phyloP scores from a whole-genome alignment of 2,329 filamentous ascomycete species.

The Diaporthe vaccinii region DNA sequence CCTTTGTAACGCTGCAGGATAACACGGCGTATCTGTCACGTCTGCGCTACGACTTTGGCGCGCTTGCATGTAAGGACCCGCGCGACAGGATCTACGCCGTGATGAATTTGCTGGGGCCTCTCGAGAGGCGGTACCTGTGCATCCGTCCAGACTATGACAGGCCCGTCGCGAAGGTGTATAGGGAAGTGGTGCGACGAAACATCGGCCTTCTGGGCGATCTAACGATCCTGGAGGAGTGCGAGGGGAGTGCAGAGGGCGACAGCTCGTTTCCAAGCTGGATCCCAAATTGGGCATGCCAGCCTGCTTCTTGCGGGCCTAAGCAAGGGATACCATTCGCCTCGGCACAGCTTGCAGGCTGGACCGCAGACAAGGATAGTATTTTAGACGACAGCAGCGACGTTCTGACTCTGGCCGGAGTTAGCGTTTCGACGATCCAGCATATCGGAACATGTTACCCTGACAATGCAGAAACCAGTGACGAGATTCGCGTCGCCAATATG shows the following conservation, averaged over 20 bases:
- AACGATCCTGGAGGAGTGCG: slow-evolving; percentile 6
- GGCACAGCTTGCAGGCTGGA: slow-evolving; percentile 10
- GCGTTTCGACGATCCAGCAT: slow-evolving; percentile 5
- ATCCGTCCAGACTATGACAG: slow-evolving; percentile 1
- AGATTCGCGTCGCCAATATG: not conserved
- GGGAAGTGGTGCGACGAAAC: not conserved
- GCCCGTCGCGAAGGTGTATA: not conserved
- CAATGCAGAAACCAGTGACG: not conserved
- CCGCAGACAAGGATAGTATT: not conserved
- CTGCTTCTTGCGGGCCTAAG: not conserved
- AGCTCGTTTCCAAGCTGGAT: slow-evolving; percentile 3
- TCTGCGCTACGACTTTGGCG: slow-evolving; percentile 12
- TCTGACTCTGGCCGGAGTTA: not conserved
- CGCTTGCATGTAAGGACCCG: not conserved
- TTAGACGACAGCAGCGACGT: slow-evolving; percentile 7
- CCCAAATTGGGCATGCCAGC: not conserved
- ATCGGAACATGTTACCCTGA: not conserved
- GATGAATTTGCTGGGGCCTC: slow-evolving; percentile 1
- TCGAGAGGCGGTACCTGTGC: not conserved
- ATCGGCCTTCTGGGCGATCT: not conserved
- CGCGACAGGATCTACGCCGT: slow-evolving; percentile 24
- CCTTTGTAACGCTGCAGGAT: slow-evolving; percentile 2
- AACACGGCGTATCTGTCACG: slow-evolving; percentile 11
- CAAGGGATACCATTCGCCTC: not conserved
- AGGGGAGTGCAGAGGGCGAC: not conserved